Evolutionary conservation across 768 basidiomycete species (phyloP).

Genomic region (Chlorophyllum brunneum): DNA sequence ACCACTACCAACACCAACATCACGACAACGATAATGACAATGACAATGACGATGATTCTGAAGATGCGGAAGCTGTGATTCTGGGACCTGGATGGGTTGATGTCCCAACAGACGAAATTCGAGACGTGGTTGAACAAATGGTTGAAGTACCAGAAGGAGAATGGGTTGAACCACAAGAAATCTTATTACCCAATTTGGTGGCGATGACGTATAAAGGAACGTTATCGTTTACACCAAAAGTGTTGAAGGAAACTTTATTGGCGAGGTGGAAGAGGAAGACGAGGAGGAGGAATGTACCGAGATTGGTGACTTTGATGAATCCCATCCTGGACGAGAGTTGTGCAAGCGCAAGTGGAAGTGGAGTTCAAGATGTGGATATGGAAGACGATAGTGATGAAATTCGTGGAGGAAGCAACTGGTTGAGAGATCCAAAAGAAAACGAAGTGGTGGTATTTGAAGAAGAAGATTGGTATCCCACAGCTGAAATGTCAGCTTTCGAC

Average conservation of each 20-base stretch:
- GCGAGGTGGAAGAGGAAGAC: conserved; percentile 8
- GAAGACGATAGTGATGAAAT: too few species aligned
- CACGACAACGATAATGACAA: background rate
- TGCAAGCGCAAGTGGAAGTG: background rate
- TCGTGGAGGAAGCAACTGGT: too few species aligned
- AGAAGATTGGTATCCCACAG: conserved; percentile 9
- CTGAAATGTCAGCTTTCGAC: background rate
- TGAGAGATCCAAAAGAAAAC: background rate
- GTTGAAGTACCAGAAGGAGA: conserved; percentile 3
- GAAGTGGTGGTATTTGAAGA: background rate
- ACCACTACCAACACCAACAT: background rate
- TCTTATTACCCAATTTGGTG: conserved; percentile 5
- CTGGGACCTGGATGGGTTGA: background rate
- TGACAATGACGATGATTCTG: too few species aligned
- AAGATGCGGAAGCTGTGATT: background rate
- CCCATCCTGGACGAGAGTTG: background rate
- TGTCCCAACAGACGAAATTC: conserved; percentile 6
- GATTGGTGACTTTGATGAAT: too few species aligned
- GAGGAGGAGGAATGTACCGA: background rate
- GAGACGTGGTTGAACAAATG: conserved; percentile 1
- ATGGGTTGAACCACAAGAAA: conserved; percentile 3
- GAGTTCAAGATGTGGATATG: background rate
- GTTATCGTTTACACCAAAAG: background rate
- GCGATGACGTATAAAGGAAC: conserved; percentile 6
- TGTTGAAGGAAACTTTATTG: background rate